Evolutionary conservation across 2,329 filamentous ascomycete genomes (phyloP), one percentile per base, ranked within the genome.

Genomic region (Shiraia sp.): DNA sequence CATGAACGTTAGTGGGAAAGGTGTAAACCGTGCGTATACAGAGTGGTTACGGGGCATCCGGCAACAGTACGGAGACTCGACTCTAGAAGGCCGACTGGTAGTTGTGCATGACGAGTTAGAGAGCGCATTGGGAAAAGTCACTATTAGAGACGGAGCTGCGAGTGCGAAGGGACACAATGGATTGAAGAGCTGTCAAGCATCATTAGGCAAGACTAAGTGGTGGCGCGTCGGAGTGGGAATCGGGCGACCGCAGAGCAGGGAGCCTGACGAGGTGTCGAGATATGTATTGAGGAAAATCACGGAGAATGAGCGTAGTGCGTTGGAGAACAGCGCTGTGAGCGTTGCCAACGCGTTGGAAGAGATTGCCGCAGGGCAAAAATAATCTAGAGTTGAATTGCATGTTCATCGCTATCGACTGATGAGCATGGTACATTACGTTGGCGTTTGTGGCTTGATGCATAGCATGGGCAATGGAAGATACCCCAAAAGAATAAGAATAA

Each of bases 101-200:
- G 74, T 97, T 10, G 75, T 97, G 14, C 90, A 97, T 66, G 92
- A 97, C 66, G 92, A 97, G 66, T 72, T 97, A 24, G 91, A 96
- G 59, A 77, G 80, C 29, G 73, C 79, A 2, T 62, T 90, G 2
- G 90, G 90, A 0, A 77, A 78, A 25, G 78, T 95, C 10, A 81
- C 75, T 34, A 74, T 88, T 5, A 79, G 79, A 41, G 75, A 77
- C 16, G 89, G 86, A 65, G 75, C 77, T 37, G 45, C 45, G 22
- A 73, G 70, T 42, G 65, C 72, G 8, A 69, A 65, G 45, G 72
- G 74, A 0, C 72, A 77, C 35, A 76, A 76, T 54, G 67, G 72
- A 19, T 44, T 77, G 37, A 77, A 76, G 63, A 72, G 69, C 49
- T 54, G 61, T 37, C 57, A 65, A 42, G 49, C 50, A 24, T 50